These are phyloP conservation scores for Fusarium algeriense DNA, from an alignment of 2,329 filamentous ascomycete species.

Conservation along the genomic window DNA sequence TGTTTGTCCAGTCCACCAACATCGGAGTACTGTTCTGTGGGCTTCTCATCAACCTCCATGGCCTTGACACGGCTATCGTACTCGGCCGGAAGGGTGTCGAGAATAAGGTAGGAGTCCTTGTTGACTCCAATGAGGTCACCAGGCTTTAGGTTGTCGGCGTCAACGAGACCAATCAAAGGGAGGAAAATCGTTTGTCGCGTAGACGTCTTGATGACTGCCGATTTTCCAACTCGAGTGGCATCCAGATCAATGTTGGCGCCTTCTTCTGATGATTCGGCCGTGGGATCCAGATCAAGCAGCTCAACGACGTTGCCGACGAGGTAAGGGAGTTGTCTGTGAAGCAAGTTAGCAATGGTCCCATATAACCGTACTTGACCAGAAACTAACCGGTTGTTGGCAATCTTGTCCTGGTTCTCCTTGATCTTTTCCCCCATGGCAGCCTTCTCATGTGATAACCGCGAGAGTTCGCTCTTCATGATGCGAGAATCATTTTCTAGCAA, in stretches of 20 bases:
- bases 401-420: constrained; percentile 99
- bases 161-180: constrained; percentile 94
- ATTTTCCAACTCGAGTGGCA: constrained; percentile 96
- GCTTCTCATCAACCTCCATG: constrained; percentile 99
- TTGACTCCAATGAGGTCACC: constrained; percentile 98
- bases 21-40: constrained; percentile 98
- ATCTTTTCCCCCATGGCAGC: constrained; percentile 98
- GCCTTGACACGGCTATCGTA: constrained; percentile 99
- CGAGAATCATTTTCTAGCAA: constrained; percentile 97
- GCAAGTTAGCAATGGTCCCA: constrained; percentile 3
- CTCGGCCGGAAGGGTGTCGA: constrained; percentile 96
- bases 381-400: constrained; percentile 93
- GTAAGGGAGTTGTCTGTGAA: constrained; percentile 89
- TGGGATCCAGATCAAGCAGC: constrained; percentile 94
- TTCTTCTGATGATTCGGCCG: constrained; percentile 94
- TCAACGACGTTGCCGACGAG: constrained; percentile 99
- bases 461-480: constrained; percentile 98
- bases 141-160: constrained; percentile 94
- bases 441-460: constrained; percentile 95
- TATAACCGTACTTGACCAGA: not conserved
- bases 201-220: constrained; percentile 98
- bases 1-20: constrained; percentile 98
- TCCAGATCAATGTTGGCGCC: constrained; percentile 99
- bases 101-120: constrained; percentile 97
- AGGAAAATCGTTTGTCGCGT: constrained; percentile 99